phyloP scores from a whole-genome alignment of 2,329 filamentous ascomycete species.

The Verticillium nonalfalfae region DNA sequence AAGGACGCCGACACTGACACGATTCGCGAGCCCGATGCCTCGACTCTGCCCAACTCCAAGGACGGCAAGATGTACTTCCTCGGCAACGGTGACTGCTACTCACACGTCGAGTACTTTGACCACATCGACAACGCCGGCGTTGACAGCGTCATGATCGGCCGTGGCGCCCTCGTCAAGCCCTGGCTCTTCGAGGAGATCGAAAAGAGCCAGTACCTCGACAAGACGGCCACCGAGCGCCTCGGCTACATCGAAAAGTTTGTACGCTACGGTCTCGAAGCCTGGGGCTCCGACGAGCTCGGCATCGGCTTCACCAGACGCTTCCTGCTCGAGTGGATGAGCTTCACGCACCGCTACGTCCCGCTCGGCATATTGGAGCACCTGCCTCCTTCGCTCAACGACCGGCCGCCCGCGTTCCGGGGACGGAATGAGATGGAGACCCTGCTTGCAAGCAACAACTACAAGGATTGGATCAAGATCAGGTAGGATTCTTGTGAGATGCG shows the following conservation, averaged over 20 bases:
- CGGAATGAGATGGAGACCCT: constrained; percentile 92
- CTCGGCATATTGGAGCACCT: constrained; percentile 82
- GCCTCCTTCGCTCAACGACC: constrained; percentile 82
- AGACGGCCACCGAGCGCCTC: constrained; percentile 81
- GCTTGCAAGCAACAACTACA: constrained; percentile 83
- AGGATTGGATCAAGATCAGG: constrained; percentile 99
- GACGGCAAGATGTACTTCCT: constrained; percentile 79
- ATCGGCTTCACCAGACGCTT: constrained; percentile 88
- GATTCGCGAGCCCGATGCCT: constrained; percentile 65
- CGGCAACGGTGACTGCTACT: constrained; percentile 95
- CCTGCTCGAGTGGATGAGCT: constrained; percentile 92
- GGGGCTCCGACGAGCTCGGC: constrained; percentile 93
- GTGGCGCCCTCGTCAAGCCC: constrained; percentile 92
- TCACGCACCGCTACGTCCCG: constrained; percentile 86
- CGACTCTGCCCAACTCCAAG: constrained; percentile 60
- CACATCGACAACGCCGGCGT: constrained; percentile 73
- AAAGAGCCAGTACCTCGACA: constrained; percentile 88
- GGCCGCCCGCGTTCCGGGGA: constrained; percentile 77
- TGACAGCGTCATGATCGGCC: constrained; percentile 95
- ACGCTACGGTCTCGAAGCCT: constrained; percentile 84
- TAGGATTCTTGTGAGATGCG: constrained; percentile 36
- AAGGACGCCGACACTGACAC: constrained; percentile 68
- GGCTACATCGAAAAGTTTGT: constrained; percentile 83
- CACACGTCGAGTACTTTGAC: constrained; percentile 78
- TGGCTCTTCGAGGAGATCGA: constrained; percentile 98